Evolutionary conservation across 805 yeast species (phyloP).

Genomic region (Danielozyma ontarioensis): DNA sequence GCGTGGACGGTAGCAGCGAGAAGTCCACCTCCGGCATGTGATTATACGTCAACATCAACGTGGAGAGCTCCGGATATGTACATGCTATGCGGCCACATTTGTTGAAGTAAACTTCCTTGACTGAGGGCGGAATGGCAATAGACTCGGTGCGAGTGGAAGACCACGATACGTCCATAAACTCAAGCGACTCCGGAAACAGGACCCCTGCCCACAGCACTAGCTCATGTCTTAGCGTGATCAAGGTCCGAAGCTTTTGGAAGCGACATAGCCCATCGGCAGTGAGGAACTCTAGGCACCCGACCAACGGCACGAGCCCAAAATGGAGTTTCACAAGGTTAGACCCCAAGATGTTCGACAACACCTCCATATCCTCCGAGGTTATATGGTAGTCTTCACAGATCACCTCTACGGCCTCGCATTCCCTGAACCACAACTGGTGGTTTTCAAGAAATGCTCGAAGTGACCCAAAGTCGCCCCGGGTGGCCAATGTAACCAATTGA

Average conservation of each 20-base stretch:
- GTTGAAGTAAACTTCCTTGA: conserved; percentile 22
- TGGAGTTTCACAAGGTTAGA: conserved; percentile 26
- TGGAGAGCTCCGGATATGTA: conserved; percentile 11
- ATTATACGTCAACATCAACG: conserved; percentile 31
- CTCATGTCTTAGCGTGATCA: conserved; percentile 22
- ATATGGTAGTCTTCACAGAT: conserved; percentile 22
- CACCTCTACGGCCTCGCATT: conserved; percentile 18
- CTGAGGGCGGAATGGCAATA: conserved; percentile 15
- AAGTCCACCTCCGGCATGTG: conserved; percentile 16
- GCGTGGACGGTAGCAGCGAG: conserved; percentile 19
- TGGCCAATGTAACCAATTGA: conserved; percentile 17
- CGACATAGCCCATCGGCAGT: neutral
- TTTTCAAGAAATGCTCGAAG: conserved; percentile 17
- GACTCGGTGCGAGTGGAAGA: conserved; percentile 18
- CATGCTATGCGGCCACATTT: conserved; percentile 6
- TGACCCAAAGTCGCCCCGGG: conserved; percentile 28
- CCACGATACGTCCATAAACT: conserved; percentile 35
- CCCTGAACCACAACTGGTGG: conserved; percentile 13
- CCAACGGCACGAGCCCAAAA: conserved; percentile 19
- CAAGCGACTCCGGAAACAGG: conserved; percentile 19
- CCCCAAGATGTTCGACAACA: conserved; percentile 16
- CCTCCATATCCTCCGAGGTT: conserved; percentile 12
- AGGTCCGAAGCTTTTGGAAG: conserved; percentile 6
- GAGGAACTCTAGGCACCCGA: conserved; percentile 3
- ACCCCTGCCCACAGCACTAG: conserved; percentile 23